Conservation (phyloP, 768 basidiomycete species). For the Trametes sanguinea region DNA sequence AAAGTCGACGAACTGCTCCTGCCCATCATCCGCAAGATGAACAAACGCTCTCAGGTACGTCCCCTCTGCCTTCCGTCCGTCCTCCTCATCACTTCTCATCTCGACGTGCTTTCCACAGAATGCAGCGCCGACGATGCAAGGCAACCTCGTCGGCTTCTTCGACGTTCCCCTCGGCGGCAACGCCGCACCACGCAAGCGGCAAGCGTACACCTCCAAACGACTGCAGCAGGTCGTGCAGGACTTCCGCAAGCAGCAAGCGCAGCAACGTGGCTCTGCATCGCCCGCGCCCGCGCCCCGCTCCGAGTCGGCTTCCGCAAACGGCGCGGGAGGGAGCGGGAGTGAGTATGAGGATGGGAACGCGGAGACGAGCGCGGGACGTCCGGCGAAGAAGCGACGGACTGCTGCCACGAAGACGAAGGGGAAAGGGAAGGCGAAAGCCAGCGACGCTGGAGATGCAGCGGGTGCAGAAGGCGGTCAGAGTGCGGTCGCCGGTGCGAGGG, state of each 20-base stretch:
- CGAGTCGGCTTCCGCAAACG: constrained; percentile 22
- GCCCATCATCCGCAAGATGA: constrained; percentile 90
- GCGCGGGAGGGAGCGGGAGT: constrained; percentile 28
- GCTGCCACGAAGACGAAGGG: constrained; percentile 16
- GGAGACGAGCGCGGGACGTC: constrained; percentile 28
- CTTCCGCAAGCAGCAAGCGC: constrained; percentile 57
- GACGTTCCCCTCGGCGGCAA: constrained; percentile 66
- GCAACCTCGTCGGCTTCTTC: constrained; percentile 74
- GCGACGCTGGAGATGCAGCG: neutral
- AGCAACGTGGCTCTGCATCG: constrained; percentile 16
- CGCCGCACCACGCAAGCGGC: constrained; percentile 74
- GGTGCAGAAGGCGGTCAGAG: neutral
- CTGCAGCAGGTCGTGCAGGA: constrained; percentile 85
- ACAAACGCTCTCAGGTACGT: constrained; percentile 70
- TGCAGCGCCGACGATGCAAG: constrained; percentile 72
- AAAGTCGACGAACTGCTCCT: constrained; percentile 92
- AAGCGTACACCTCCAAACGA: constrained; percentile 84
- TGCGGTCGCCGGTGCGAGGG: neutral
- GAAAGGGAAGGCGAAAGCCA: constrained; percentile 1
- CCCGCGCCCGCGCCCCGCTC: constrained; percentile 1
- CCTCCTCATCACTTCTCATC: neutral
- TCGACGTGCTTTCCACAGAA: constrained; percentile 38
- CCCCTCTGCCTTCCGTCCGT: constrained; percentile 11
- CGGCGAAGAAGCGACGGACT: constrained; percentile 37
- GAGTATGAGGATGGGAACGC: constrained; percentile 22